These are phyloP conservation scores for Fusarium domesticum DNA, from an alignment of 2,329 filamentous ascomycete species.

Conservation along the genomic window DNA sequence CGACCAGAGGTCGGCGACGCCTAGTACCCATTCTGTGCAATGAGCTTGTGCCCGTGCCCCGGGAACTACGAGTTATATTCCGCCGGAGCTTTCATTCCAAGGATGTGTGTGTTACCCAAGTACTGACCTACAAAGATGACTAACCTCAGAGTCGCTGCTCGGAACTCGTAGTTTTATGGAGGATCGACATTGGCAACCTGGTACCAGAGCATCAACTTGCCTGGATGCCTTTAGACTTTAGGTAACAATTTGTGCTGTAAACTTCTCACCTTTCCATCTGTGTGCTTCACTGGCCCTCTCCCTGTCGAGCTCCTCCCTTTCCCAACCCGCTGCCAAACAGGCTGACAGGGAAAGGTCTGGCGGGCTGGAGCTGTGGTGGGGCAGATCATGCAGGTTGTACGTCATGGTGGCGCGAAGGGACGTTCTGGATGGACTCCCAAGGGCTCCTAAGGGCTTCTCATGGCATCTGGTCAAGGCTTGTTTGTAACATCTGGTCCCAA, in stretches of 20 bases:
- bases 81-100: neutral
- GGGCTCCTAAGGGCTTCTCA: neutral
- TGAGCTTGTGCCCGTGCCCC: too few species aligned
- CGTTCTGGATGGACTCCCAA: constrained; percentile 1
- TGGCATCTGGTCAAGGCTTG: constrained; percentile 13
- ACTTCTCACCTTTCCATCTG: too few species aligned
- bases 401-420: constrained; percentile 24
- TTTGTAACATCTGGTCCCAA: constrained; percentile 2
- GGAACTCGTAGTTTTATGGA: too few species aligned
- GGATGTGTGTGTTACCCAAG: neutral
- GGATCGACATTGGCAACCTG: too few species aligned
- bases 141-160: too few species aligned
- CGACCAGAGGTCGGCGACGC: too few species aligned
- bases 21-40: too few species aligned
- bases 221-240: too few species aligned
- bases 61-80: neutral
- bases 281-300: too few species aligned
- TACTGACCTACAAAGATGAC: too few species aligned
- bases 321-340: neutral
- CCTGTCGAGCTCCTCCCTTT: neutral
- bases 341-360: constrained; percentile 12
- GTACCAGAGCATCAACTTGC: too few species aligned
- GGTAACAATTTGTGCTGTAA: too few species aligned
- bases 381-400: constrained; percentile 16
- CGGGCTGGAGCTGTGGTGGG: constrained; percentile 20